Evolutionary conservation across 768 basidiomycete species (phyloP), one percentile per base, ranked within the genome.

Genomic region (Mycena belliarum): DNA sequence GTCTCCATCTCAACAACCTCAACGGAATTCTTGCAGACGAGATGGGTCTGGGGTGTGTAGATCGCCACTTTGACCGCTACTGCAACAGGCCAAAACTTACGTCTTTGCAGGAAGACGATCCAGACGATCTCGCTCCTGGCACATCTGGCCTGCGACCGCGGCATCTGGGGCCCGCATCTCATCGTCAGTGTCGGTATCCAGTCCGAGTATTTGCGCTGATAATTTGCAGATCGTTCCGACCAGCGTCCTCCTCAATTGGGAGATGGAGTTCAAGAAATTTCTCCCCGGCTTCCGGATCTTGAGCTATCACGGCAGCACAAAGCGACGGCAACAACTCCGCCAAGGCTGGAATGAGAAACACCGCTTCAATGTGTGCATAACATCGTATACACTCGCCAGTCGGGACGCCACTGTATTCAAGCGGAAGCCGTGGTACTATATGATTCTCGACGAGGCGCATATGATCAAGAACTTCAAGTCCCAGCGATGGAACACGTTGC

Each of bases 401-500:
- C 85, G 90, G 37, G 94, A 97, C 69, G 87, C 91, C 50, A 86
- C 91, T 65, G 89, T 95, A 18, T 94, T 96, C 78, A 92, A 92
- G 72, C 86, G 95, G 41, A 95, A 93, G 74, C 77, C 83, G 47
- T 96, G 95, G 95, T 93, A 94, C 68, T 97, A 97, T 66, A 91
- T 97, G 89, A 86, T 97, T 52, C 84, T 97, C 6, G 94, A 97
- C 69, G 94, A 97, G 72, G 95, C 94, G 8, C 94, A 97, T 68
- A 96, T 95, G 86, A 95, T 97, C 84, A 95, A 95, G 76, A 97
- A 97, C 70, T 96, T 95, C 76, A 87, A 87, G 68, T 93, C 91
- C 0, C 93, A 97, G 69, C 82, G 95, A 35, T 97, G 95, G 94
- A 93, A 92, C 65, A 93, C 87, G 28, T 73, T 97, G 11, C 79